These are phyloP conservation scores for Chamaecrista fasciculata DNA, from an alignment of 306 rosid species.

Conservation along the genomic window DNA sequence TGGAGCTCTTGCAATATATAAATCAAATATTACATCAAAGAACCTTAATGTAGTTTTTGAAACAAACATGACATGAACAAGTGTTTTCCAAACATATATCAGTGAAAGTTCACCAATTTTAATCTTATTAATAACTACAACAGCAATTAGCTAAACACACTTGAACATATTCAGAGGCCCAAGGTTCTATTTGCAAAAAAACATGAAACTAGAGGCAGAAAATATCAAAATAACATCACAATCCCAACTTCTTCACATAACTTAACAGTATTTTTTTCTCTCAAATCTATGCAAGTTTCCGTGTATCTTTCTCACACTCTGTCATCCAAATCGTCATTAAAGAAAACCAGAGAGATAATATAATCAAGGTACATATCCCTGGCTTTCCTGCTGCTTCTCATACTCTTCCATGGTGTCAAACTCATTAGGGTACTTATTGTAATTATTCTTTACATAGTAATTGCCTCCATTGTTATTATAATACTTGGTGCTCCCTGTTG, in stretches of 20 bases:
- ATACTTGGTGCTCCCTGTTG: not conserved
- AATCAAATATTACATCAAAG: too few species aligned
- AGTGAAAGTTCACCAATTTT: too few species aligned
- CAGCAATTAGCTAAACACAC: too few species aligned
- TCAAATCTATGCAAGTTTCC: constrained; percentile 3
- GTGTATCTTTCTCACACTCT: constrained; percentile 14
- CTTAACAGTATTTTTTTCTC: not conserved
- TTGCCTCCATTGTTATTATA: constrained; percentile 24
- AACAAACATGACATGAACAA: too few species aligned
- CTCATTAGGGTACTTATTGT: constrained; percentile 42
- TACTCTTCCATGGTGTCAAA: constrained; percentile 79
- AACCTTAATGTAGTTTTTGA: too few species aligned
- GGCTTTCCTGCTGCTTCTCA: constrained; percentile 57
- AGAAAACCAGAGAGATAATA: not conserved
- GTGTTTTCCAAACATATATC: too few species aligned
- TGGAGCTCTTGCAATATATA: too few species aligned
- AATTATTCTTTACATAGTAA: constrained; percentile 26
- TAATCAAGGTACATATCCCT: constrained; percentile 49
- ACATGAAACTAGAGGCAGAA: constrained; percentile 24
- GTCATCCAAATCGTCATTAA: not conserved
- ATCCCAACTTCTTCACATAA: constrained; percentile 11
- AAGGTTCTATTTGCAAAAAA: constrained; percentile 18
- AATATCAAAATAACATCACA: constrained; percentile 17
- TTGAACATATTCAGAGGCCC: too few species aligned
- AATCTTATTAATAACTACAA: too few species aligned